These are phyloP conservation scores for Penicillium chermesinum DNA, from an alignment of 495 filamentous ascomycete genomes.

Conservation along the genomic window DNA sequence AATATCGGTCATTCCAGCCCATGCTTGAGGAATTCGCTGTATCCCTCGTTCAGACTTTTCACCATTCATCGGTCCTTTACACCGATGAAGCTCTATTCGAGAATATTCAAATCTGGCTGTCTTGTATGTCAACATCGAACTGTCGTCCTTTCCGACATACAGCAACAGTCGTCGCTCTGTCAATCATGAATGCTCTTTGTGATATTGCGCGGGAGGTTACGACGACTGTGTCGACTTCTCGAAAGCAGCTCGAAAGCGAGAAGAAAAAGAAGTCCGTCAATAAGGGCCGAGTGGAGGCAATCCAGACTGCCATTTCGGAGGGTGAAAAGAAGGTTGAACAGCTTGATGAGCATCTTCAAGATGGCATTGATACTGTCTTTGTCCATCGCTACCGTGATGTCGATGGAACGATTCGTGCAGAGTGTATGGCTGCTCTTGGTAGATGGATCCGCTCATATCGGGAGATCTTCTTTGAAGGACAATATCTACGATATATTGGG, in stretches of 20 bases:
- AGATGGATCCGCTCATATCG: conserved; percentile 80
- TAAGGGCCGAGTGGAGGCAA: conserved; percentile 62
- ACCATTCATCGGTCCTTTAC: conserved; percentile 71
- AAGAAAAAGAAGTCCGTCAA: conserved; percentile 72
- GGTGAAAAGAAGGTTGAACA: conserved; percentile 57
- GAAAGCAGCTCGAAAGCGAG: conserved; percentile 76
- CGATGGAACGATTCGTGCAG: conserved; percentile 77
- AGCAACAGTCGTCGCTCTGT: conserved; percentile 71
- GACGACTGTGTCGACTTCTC: conserved; percentile 65
- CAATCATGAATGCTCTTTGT: conserved; percentile 67
- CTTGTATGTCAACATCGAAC: conserved; percentile 74
- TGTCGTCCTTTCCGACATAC: conserved; percentile 91
- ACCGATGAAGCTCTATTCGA: conserved; percentile 69
- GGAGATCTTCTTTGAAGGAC: conserved; percentile 79
- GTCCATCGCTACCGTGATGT: conserved; percentile 93
- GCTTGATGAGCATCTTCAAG: conserved; percentile 63
- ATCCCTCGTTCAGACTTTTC: conserved; percentile 65
- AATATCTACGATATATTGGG: conserved; percentile 86
- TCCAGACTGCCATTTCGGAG: conserved; percentile 63
- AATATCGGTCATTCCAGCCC: conserved; percentile 65
- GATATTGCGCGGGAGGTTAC: conserved; percentile 56
- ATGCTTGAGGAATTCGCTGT: conserved; percentile 73
- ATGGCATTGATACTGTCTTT: conserved; percentile 84
- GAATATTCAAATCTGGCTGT: conserved; percentile 80
- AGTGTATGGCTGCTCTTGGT: conserved; percentile 78